Conservation (phyloP, 331 rosid genomes). For the Quercus tomentella region DNA sequence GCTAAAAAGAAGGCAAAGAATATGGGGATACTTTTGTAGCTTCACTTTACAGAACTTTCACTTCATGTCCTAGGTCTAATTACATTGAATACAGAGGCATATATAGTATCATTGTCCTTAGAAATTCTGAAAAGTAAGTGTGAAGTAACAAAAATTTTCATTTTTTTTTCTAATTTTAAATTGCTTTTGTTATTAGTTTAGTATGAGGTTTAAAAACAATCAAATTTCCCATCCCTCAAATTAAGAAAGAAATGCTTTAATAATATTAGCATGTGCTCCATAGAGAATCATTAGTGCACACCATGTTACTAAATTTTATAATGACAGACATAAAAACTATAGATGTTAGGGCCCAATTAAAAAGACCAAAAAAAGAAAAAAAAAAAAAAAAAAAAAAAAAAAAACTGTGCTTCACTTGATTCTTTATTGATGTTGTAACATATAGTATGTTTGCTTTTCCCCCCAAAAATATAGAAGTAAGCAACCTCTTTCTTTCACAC, state of each 20-base stretch:
- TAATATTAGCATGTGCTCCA: background rate
- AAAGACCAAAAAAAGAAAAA: background rate
- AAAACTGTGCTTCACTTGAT: conserved; percentile 3
- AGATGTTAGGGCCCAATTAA: conserved; percentile 22
- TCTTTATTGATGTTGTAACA: conserved; percentile 3
- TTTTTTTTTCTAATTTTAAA: background rate
- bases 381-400: conserved; percentile 9
- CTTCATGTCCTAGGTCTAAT: conserved; percentile 31
- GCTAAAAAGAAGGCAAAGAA: conserved; percentile 30
- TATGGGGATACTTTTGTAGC: conserved; percentile 32
- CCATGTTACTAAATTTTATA: conserved; percentile 11
- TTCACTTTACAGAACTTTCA: conserved; percentile 23
- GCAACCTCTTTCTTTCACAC: too few species aligned
- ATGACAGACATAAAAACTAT: conserved; percentile 30
- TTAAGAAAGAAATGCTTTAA: background rate
- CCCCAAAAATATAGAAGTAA: too few species aligned
- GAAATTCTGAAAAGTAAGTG: background rate
- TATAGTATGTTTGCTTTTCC: background rate
- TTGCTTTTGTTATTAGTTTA: background rate
- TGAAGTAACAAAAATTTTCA: background rate
- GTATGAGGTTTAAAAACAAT: background rate
- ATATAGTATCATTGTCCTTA: conserved; percentile 33
- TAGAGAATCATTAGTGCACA: background rate
- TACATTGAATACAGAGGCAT: conserved; percentile 45
- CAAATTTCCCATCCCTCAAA: conserved; percentile 37